A percentile compares a stretch with the other conserved stretches of the same genome.
Conservation (phyloP, 805 yeast genomes). For the Saccharomycopsis microspora region DNA sequence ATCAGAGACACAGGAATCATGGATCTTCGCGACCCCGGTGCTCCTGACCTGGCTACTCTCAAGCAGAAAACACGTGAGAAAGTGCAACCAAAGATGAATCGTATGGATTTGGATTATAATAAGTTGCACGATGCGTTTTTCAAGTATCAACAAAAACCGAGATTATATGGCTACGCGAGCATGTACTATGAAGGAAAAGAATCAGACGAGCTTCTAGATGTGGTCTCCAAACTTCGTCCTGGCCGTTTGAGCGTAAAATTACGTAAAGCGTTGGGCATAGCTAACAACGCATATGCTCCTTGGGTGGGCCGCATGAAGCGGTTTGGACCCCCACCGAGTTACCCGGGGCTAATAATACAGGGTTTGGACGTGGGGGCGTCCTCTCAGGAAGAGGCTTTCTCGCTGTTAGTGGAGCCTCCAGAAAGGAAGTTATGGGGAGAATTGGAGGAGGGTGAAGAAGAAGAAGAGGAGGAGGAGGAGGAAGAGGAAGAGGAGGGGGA, state of each 20-base stretch:
- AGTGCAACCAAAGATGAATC: slow-evolving; percentile 84
- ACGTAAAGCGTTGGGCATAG: slow-evolving; percentile 59
- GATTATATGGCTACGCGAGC: slow-evolving; percentile 60
- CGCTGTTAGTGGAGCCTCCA: neutral
- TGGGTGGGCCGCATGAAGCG: slow-evolving; percentile 66
- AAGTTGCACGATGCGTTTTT: slow-evolving; percentile 80
- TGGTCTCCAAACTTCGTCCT: slow-evolving; percentile 34
- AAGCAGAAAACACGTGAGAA: slow-evolving; percentile 70
- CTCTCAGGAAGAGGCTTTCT: slow-evolving; percentile 19
- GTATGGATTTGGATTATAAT: slow-evolving; percentile 75
- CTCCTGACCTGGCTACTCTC: slow-evolving; percentile 38
- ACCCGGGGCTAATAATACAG: slow-evolving; percentile 51
- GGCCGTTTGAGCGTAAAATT: slow-evolving; percentile 56
- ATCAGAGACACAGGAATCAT: slow-evolving; percentile 77
- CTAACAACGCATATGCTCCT: slow-evolving; percentile 42
- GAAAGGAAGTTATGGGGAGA: slow-evolving; percentile 21
- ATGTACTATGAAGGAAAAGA: slow-evolving; percentile 72
- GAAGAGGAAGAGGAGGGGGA: slow-evolving; percentile 17
- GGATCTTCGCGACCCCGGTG: slow-evolving; percentile 63
- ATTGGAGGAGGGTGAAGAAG: slow-evolving; percentile 24
- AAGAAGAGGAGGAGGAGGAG: slow-evolving; percentile 26
- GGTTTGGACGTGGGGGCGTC: slow-evolving; percentile 22
- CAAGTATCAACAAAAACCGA: slow-evolving; percentile 67
- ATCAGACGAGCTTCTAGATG: slow-evolving; percentile 27
- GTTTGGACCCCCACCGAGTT: slow-evolving; percentile 78